phyloP scores from a whole-genome alignment of 2,329 filamentous ascomycete species.

The Helotiales sp. region DNA sequence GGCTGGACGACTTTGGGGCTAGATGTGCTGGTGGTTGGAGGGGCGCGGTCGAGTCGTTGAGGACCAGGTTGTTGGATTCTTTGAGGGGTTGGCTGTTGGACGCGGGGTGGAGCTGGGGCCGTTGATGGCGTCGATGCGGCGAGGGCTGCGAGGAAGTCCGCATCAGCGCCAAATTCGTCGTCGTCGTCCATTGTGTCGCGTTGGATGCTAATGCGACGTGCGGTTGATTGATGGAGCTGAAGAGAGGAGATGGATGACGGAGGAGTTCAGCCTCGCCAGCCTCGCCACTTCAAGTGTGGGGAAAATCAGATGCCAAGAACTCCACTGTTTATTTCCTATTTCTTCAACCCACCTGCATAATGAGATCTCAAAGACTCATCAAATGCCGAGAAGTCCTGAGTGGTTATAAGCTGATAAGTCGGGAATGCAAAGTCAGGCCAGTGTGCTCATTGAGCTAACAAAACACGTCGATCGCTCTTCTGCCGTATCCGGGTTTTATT shows the following conservation, averaged over 20 bases:
- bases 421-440: not conserved
- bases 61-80: conserved; percentile 54
- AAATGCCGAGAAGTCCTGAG: not conserved
- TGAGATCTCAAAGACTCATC: not conserved
- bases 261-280: conserved; percentile 17
- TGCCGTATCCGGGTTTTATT: not conserved
- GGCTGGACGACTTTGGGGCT: conserved; percentile 76
- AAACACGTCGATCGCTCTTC: not conserved
- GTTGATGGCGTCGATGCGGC: conserved; percentile 51
- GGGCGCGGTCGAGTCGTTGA: conserved; percentile 59
- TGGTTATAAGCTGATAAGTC: not conserved
- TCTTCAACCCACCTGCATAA: not conserved
- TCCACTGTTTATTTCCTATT: not conserved
- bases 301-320: not conserved
- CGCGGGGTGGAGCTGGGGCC: conserved; percentile 30
- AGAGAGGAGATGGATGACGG: not conserved
- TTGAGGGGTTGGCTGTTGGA: conserved; percentile 47
- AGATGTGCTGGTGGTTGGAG: conserved; percentile 43
- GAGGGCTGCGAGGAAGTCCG: conserved; percentile 60
- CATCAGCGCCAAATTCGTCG: conserved; percentile 61
- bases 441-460: not conserved
- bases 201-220: not conserved
- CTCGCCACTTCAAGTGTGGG: conserved; percentile 10
- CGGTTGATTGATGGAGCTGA: not conserved
- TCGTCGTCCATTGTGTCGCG: conserved; percentile 51